Evolutionary conservation across 495 filamentous ascomycete species (phyloP), one percentile per base, ranked within the genome.

Genomic region (Podospora bellae-mahoneyi): DNA sequence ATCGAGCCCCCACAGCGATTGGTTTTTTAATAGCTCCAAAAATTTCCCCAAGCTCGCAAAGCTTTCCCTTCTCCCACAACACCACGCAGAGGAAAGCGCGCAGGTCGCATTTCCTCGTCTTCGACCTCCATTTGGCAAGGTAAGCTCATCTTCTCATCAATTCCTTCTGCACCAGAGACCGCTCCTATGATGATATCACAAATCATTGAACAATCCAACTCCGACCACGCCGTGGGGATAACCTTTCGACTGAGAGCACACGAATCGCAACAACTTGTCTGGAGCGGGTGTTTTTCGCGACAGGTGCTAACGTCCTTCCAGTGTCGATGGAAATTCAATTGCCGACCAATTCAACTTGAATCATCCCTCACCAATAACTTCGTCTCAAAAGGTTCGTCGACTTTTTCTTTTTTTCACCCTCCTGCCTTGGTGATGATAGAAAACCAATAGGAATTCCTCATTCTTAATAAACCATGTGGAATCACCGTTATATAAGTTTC

Each of bases 391-490:
- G 89, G 88, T 90, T 88, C 69, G 83, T 77, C 32, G 16, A 56
- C 55, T 71, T 77, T 75, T 69, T 71, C 68, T 63, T 67, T 71
- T 72, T 48, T 64, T 68, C 32, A 60, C 53, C 60, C 27, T 23
- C 69, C 73, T 68, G 73, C 75, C 85, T 80, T 76, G 71, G 82
- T 95, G 90, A 95, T 97, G 92, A 97, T 88, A 79, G 86, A 84
- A 82, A 83, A 85, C 93, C 89, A 87, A 75, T 74, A 90, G 93
- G 92, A 69, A 96, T 96, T 96, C 93, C 93, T 97, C 93, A 89
- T 91, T 84, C 93, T 86, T 89, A 96, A 96, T 82, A 87, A 79
- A 88, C 77, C 75, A 89, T 96, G 92, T 94, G 84, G 93, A 96
- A 85, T 85, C 85, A 68, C 48, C 84, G 27, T 32, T 63, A 63